These are phyloP conservation scores for Microstegium vimineum DNA, from an alignment of 176 grass and related monocot species.

Conservation along the genomic window DNA sequence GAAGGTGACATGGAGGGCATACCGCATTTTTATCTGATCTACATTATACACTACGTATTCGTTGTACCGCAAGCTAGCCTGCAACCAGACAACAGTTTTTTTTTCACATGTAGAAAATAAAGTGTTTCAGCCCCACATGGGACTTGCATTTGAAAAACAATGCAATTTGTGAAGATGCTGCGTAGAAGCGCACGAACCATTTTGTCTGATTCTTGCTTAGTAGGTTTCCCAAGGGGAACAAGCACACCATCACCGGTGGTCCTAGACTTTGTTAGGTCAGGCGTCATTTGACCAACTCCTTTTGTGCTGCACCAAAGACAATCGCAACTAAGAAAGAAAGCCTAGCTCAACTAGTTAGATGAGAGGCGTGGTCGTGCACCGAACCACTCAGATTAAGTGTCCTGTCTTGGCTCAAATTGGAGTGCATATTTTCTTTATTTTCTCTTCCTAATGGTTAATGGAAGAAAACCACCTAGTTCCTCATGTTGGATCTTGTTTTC, in stretches of 20 bases:
- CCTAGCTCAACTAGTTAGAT: too few relatives aligned
- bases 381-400: too few relatives aligned
- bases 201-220: slow-evolving; percentile 44
- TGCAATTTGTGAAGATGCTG: background rate
- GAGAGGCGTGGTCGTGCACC: too few relatives aligned
- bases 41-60: slow-evolving; percentile 90
- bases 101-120: background rate
- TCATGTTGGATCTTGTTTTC: too few relatives aligned
- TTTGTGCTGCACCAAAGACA: slow-evolving; percentile 58
- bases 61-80: slow-evolving; percentile 85
- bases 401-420: too few relatives aligned
- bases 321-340: background rate
- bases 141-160: background rate
- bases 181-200: slow-evolving; percentile 13
- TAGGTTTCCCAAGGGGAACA: slow-evolving; percentile 69
- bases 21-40: slow-evolving; percentile 95
- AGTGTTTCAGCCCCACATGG: too few relatives aligned
- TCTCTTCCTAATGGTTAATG: too few relatives aligned
- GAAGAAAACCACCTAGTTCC: too few relatives aligned
- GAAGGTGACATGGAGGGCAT: slow-evolving; percentile 72
- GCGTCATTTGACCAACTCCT: slow-evolving; percentile 60
- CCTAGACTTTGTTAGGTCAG: slow-evolving; percentile 43
- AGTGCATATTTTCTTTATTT: too few relatives aligned
- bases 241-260: slow-evolving; percentile 47
- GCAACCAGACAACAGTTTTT: slow-evolving; percentile 28